Percentiles rank a stretch among this genome's conserved stretches.
Conservation (phyloP, 2,329 filamentous ascomycete species). For the Phaeophleospora eucalypticola region DNA sequence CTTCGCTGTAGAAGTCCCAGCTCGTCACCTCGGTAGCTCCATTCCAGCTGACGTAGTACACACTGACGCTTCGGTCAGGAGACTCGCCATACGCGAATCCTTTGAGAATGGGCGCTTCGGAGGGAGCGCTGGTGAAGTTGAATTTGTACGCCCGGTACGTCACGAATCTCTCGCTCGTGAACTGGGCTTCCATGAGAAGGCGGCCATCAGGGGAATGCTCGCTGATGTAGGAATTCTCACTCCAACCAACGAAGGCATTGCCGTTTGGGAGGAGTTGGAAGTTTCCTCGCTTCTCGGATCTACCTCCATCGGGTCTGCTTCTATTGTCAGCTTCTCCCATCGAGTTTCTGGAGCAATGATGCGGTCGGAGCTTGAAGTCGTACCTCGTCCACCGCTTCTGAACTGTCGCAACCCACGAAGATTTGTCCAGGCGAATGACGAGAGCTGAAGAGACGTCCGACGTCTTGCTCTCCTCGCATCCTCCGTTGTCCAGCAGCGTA, state of each 20-base stretch:
- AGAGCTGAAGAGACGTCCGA: neutral
- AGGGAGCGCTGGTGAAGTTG: slow-evolving; percentile 30
- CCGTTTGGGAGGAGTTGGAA: slow-evolving; percentile 33
- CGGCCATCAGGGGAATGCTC: slow-evolving; percentile 6
- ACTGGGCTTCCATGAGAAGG: slow-evolving; percentile 30
- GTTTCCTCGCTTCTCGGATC: slow-evolving; percentile 33
- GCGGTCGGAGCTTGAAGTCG: too few relatives aligned
- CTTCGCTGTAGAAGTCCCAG: slow-evolving; percentile 31
- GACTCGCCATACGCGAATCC: slow-evolving; percentile 30
- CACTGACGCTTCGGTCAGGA: slow-evolving; percentile 23
- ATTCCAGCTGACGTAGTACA: slow-evolving; percentile 30
- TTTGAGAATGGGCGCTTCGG: slow-evolving; percentile 27
- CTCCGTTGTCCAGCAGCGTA: slow-evolving; percentile 12
- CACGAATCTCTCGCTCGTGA: slow-evolving; percentile 30
- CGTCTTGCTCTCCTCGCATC: neutral
- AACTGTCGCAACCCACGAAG: neutral
- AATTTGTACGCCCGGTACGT: slow-evolving; percentile 41
- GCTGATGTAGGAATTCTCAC: slow-evolving; percentile 8
- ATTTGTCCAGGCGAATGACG: neutral
- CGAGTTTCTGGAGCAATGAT: too few relatives aligned
- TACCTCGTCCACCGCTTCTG: slow-evolving; percentile 17
- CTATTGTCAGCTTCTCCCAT: too few relatives aligned
- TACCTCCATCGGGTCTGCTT: slow-evolving; percentile 32
- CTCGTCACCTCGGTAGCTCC: slow-evolving; percentile 35
- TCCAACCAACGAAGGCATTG: slow-evolving; percentile 24